phyloP scores from a whole-genome alignment of 805 yeast species.

The Hanseniaspora clermontiae region DNA sequence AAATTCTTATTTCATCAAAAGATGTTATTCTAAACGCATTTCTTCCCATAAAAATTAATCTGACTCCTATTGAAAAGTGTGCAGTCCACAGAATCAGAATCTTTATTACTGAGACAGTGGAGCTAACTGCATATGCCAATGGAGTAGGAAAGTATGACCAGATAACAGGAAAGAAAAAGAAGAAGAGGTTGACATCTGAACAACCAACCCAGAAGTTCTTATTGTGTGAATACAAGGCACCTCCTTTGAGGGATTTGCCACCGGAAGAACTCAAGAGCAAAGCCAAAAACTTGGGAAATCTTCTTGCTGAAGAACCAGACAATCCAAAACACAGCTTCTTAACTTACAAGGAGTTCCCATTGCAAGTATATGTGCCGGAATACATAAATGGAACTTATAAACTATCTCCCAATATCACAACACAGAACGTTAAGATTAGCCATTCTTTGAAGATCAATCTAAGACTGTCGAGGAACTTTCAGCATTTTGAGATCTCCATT shows the following conservation, averaged over 20 bases:
- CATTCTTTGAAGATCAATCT: constrained; percentile 92
- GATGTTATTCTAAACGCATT: constrained; percentile 72
- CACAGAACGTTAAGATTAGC: constrained; percentile 66
- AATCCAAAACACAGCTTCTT: constrained; percentile 42
- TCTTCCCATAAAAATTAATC: constrained; percentile 70
- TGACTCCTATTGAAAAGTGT: constrained; percentile 77
- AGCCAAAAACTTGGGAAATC: constrained; percentile 32
- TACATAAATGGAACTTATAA: constrained; percentile 41
- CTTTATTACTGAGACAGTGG: constrained; percentile 77
- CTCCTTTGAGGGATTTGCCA: constrained; percentile 27
- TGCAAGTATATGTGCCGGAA: constrained; percentile 75
- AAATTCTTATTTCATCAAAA: constrained; percentile 81
- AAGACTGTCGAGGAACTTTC: constrained; percentile 67
- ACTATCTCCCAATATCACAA: constrained; percentile 78
- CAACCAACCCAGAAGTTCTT: constrained; percentile 65
- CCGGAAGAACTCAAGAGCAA: constrained; percentile 26
- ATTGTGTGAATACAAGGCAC: constrained; percentile 68
- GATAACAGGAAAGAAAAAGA: constrained; percentile 45
- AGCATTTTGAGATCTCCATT: constrained; percentile 86
- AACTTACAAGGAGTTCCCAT: constrained; percentile 67
- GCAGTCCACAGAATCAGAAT: constrained; percentile 76
- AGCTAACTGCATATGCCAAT: constrained; percentile 58
- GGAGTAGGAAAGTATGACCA: constrained; percentile 6
- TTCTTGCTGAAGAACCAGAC: constrained; percentile 28
- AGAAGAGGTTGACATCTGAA: constrained; percentile 64